Evolutionary conservation across 345 rosid species (phyloP).

Genomic region (Eucalyptus tenuipes): DNA sequence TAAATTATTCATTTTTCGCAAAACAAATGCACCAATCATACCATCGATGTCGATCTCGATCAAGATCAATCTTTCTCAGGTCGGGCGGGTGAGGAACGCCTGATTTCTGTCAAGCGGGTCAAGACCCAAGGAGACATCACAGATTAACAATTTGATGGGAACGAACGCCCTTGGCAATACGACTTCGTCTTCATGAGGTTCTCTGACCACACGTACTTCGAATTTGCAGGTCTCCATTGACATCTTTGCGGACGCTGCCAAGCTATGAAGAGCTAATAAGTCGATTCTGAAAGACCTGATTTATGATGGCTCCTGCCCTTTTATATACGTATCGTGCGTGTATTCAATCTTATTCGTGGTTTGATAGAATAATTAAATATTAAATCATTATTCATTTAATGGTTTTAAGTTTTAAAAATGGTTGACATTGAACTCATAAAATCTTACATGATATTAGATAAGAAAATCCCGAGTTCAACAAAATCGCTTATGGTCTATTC

Average conservation of each 20-base stretch:
- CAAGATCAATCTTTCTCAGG: background rate
- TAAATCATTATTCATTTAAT: no score
- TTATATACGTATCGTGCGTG: rapidly evolving
- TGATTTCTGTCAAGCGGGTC: background rate
- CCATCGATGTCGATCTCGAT: background rate
- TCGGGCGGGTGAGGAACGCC: background rate
- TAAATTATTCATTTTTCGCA: rapidly evolving
- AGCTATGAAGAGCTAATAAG: background rate
- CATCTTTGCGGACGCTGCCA: background rate
- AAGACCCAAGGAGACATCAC: background rate
- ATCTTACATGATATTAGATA: no score
- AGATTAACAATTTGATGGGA: background rate
- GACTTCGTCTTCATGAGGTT: background rate
- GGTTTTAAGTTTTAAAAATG: no score
- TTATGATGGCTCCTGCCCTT: no score
- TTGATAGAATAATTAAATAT: background rate
- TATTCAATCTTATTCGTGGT: rapidly evolving
- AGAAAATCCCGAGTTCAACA: no score
- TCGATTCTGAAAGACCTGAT: background rate
- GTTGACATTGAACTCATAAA: no score
- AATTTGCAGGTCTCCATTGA: background rate
- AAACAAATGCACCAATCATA: no score
- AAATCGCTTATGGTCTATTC: no score
- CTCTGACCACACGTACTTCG: background rate
- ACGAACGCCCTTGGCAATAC: background rate